Percentiles rank a stretch among this genome's conserved stretches.
phyloP scores from a whole-genome alignment of 139 green algal species.

The Chlorella sp. region DNA sequence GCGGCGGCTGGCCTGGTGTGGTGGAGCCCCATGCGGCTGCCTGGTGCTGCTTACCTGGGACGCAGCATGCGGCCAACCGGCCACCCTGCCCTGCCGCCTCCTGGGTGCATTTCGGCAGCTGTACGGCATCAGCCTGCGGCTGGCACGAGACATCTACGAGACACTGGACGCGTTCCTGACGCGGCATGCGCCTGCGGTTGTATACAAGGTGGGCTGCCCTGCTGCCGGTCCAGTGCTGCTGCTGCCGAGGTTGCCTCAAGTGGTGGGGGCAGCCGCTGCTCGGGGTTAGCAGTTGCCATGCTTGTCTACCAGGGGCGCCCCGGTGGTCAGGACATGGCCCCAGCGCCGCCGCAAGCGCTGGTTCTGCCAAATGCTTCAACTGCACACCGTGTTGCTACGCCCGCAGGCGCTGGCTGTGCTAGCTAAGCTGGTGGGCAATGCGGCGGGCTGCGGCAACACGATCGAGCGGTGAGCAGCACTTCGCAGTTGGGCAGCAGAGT shows the following conservation, averaged over 20 bases:
- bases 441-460: slow-evolving; percentile 32
- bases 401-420: slow-evolving; percentile 14
- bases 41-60: not conserved
- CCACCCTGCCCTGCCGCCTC: not conserved
- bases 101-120: not conserved
- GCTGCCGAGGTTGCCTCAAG: too few species aligned
- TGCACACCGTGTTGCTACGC: not conserved
- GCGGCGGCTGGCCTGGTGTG: not conserved
- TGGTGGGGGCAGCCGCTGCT: too few species aligned
- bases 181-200: not conserved
- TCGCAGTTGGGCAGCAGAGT: too few species aligned
- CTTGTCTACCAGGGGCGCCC: too few species aligned
- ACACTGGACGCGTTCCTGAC: slow-evolving; percentile 12
- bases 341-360: not conserved
- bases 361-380: not conserved
- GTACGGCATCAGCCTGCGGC: slow-evolving; percentile 24
- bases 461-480: not conserved
- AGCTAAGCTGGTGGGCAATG: slow-evolving; percentile 17
- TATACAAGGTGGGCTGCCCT: not conserved
- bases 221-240: not conserved
- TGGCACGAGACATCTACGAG: slow-evolving; percentile 29
- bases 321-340: not conserved
- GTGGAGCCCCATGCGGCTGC: not conserved
- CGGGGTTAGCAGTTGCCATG: too few species aligned
- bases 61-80: not conserved